phyloP scores from a whole-genome alignment of 177 flowering plant genomes.

The Telopea speciosissima region DNA sequence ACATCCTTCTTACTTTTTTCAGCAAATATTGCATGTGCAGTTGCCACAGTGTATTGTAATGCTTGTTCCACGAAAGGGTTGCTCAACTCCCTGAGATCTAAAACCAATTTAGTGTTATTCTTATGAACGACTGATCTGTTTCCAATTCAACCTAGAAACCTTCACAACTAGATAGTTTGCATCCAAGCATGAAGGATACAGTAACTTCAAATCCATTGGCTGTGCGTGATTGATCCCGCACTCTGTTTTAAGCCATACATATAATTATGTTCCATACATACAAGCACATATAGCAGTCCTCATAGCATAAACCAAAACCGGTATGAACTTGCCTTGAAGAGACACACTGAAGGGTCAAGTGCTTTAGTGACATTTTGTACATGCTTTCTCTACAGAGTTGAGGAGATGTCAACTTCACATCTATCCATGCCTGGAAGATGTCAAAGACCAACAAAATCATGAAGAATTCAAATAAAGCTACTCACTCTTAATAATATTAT shows the following conservation, averaged over 20 bases:
- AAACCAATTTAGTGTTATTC: slow-evolving; percentile 2
- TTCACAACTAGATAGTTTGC: neutral
- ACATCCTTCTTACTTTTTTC: slow-evolving; percentile 49
- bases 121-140: too few relatives aligned
- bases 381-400: slow-evolving; percentile 80
- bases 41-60: slow-evolving; percentile 70
- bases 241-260: neutral
- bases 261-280: too few relatives aligned
- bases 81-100: slow-evolving; percentile 53
- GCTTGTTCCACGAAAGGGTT: slow-evolving; percentile 97
- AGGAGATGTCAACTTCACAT: slow-evolving; percentile 89
- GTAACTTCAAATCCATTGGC: neutral
- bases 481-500: neutral
- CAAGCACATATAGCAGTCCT: too few relatives aligned
- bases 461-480: neutral
- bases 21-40: slow-evolving; percentile 54
- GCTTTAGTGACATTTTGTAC: slow-evolving; percentile 71
- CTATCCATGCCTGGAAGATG: slow-evolving; percentile 67
- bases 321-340: slow-evolving; percentile 65
- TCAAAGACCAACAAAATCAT: slow-evolving; percentile 6
- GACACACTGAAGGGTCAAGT: slow-evolving; percentile 45
- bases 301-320: neutral
- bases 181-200: neutral
- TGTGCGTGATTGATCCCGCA: neutral
- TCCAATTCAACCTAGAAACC: neutral